Base-by-base conservation (phyloP, 257 asterid species). In the Eustoma russellianum region DNA sequence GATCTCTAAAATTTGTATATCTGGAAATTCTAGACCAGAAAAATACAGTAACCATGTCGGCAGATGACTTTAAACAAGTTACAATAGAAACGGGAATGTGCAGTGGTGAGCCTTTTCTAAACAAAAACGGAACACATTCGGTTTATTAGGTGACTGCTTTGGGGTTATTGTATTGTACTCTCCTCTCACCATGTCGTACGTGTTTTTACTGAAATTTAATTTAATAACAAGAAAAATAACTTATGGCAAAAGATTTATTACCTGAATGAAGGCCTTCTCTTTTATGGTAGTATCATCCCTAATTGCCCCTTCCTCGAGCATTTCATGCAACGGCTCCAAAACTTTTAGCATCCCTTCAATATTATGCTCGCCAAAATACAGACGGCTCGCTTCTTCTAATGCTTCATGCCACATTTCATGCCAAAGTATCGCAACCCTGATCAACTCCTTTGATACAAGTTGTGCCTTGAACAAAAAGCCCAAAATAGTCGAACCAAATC, bases 321-420 rank as follows among this genome's bases (percentile, higher is more conserved):
- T 77, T 63, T 79, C 77, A 69, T 92, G 99, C 80, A 92, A 66
- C 55, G 99, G 97, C 74, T 92, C 95, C 60, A 92, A 81, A 48
- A 81, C 93, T 66, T 83, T 88, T 55, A 92, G 70, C 99, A 92
- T 88, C 54, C 94, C 99, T 70, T 88, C 99, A 67, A 85, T 88
- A 71, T 92, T 92, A 75, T 75, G 97, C 69, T 92, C 99, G 53
- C 99, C 99, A 59, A 92, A 92, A 73, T 88, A 92, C 61, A 92
- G 65, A 70, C 99, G 99, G 62, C 99, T 92, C 9, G 99, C 99
- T 81, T 92, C 97, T 78, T 92, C 99, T 68, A 92, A 70, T 56
- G 83, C 97, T 69, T 88, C 97, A 60, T 92, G 99, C 99, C 97
- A 92, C 95, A 78, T 77, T 79, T 92, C 99, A 75, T 88, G 99